These are phyloP conservation scores for Microbotryum scabiosae DNA, from an alignment of 1,284 basidiomycete species.

Conservation along the genomic window DNA sequence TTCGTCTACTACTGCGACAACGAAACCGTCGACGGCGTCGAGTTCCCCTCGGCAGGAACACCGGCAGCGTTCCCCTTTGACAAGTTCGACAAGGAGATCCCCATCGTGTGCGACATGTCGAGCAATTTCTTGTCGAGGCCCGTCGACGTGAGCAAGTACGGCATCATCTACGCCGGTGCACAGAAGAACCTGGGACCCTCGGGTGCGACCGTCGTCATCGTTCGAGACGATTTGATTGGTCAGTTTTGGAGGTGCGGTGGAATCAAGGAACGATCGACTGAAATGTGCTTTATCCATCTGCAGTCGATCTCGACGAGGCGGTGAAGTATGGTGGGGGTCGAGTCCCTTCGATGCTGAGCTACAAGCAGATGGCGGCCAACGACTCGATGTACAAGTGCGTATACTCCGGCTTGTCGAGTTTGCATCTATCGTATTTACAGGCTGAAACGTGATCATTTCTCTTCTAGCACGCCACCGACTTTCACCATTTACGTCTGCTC, in stretches of 20 bases:
- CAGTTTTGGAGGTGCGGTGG: neutral
- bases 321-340: conserved; percentile 61
- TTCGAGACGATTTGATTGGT: conserved; percentile 74
- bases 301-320: conserved; percentile 70
- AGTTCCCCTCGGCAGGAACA: conserved; percentile 53
- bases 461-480: conserved; percentile 66
- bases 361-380: conserved; percentile 73
- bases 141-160: conserved; percentile 79
- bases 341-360: conserved; percentile 71
- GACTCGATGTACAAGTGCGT: conserved; percentile 69
- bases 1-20: conserved; percentile 99
- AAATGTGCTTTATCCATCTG: too few relatives aligned
- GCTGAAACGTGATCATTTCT: neutral
- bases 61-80: conserved; percentile 71
- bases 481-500: conserved; percentile 87
- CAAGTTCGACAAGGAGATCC: conserved; percentile 55
- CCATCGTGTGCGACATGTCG: conserved; percentile 90
- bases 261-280: too few relatives aligned
- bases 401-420: neutral
- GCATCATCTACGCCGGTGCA: conserved; percentile 93
- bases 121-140: conserved; percentile 96
- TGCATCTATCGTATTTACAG: neutral
- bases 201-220: conserved; percentile 85
- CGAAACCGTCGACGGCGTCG: conserved; percentile 94
- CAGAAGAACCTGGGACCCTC: conserved; percentile 98